Evolutionary conservation across 345 rosid genomes (phyloP), one percentile per base, ranked within the genome.

Genomic region (Clausena lansium): DNA sequence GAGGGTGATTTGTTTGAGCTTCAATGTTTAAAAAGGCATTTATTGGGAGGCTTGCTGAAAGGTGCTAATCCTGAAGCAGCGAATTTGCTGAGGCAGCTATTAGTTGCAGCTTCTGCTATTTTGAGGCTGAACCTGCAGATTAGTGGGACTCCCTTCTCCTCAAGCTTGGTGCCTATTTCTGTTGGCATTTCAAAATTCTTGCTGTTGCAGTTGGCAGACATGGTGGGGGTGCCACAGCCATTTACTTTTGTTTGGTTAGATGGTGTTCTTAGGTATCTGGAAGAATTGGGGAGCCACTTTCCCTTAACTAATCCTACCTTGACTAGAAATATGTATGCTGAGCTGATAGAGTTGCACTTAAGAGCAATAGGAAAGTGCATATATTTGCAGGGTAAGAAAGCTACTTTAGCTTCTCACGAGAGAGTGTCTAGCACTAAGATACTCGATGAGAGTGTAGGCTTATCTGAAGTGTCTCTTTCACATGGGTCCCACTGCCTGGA

Each of bases 321-420:
- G 71, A 81, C 89, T 64, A 75, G 77, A 80, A 82, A 83, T 79
- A 28, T 77, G 62, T 89, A 90, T 83, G 74, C 89, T 67, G 87
- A 85, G 82, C 81, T 94, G 78, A 81, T 96, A 77, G 89, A 84
- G 79, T 87, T 90, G 76, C 97, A 90, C 81, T 79, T 92, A 77
- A 88, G 82, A 84, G 95, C 89, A 30, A 81, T 90, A 76, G 98
- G 97, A 64, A 94, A 90, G 87, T 96, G 94, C 90, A 89, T 90
- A 81, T 85, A 89, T 50, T 82, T 94, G 71, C 98, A 89, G 82
- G 98, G 97, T 70, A 96, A 92, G 80, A 78, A 80, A 78, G 93
- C 96, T 39, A 86, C 90, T 67, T 83, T 94, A 77, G 91, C 89
- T 59, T 89, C 98, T 68, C 95, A 88, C 45, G 94, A 90, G 83